Evolutionary conservation across 1,284 basidiomycete species (phyloP).

Genomic region (Xerocomus nothofagi): DNA sequence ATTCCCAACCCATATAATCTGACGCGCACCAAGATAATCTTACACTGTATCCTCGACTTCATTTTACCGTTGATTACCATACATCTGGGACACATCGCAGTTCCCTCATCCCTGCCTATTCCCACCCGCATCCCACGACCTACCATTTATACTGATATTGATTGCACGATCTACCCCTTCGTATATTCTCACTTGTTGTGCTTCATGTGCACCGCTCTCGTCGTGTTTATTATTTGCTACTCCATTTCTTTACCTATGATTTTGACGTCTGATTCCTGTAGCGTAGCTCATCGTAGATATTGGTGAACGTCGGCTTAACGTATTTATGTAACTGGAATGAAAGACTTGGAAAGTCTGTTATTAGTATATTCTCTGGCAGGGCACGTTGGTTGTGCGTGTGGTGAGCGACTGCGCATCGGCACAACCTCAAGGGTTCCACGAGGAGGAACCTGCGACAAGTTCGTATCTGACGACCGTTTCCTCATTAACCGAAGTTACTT

Average conservation of each 20-base stretch:
- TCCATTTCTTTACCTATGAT: conserved; percentile 2
- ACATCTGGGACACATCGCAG: conserved; percentile 31
- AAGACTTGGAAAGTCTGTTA: conserved; percentile 7
- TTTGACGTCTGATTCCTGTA: conserved; percentile 22
- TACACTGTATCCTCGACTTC: conserved; percentile 20
- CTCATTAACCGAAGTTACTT: neutral
- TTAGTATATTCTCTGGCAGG: conserved; percentile 19
- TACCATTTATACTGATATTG: conserved; percentile 30
- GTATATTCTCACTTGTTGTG: conserved; percentile 11
- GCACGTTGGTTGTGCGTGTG: neutral
- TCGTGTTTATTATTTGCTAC: conserved; percentile 27
- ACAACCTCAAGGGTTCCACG: conserved; percentile 19
- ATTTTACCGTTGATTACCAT: conserved; percentile 23
- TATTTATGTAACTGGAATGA: conserved; percentile 26
- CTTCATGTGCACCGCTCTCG: neutral
- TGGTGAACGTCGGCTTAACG: conserved; percentile 16
- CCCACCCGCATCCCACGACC: conserved; percentile 3
- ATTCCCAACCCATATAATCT: conserved; percentile 17
- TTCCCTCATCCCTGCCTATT: conserved; percentile 7
- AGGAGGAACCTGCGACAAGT: conserved; percentile 3
- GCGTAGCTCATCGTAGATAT: conserved; percentile 35
- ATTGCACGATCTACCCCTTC: conserved; percentile 19
- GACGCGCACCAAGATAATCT: conserved; percentile 22
- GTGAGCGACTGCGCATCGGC: neutral
- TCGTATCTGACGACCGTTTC: neutral